Conservation (phyloP, 1,139 yeast species). For the Debaryomyces singareniensis region DNA sequence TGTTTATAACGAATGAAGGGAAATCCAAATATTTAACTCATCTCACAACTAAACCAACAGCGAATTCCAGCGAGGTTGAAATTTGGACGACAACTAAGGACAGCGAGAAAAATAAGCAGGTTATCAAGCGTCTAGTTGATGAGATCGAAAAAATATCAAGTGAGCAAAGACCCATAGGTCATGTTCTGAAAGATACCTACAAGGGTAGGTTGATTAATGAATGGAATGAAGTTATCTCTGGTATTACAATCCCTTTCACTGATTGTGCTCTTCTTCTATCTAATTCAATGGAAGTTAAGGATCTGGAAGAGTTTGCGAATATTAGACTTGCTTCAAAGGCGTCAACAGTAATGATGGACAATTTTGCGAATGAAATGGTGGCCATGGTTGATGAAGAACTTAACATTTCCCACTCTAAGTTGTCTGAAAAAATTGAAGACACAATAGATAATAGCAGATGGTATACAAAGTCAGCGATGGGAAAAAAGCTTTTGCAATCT, state of each 20-base stretch:
- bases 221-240: constrained; percentile 59
- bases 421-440: constrained; percentile 73
- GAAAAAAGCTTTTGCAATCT: constrained; percentile 44
- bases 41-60: constrained; percentile 35
- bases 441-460: constrained; percentile 75
- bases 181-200: constrained; percentile 64
- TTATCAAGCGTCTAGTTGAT: constrained; percentile 55
- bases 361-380: constrained; percentile 85
- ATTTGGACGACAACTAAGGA: constrained; percentile 81
- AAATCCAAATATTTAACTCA: constrained; percentile 74
- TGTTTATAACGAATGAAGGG: constrained; percentile 77
- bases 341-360: constrained; percentile 75
- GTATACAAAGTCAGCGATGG: constrained; percentile 56
- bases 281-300: constrained; percentile 65
- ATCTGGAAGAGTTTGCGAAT: constrained; percentile 65
- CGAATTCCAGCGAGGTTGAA: constrained; percentile 43
- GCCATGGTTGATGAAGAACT: constrained; percentile 80
- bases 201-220: constrained; percentile 81
- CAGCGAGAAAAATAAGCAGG: constrained; percentile 61
- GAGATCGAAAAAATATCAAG: constrained; percentile 32
- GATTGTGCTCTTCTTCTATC: constrained; percentile 56
- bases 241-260: constrained; percentile 33
- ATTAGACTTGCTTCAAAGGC: constrained; percentile 71
- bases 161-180: constrained; percentile 51
- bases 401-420: constrained; percentile 63